Evolutionary conservation across 1,139 yeast species (phyloP), one percentile per base, ranked within the genome.

Genomic region (Hansenula lynferdii): DNA sequence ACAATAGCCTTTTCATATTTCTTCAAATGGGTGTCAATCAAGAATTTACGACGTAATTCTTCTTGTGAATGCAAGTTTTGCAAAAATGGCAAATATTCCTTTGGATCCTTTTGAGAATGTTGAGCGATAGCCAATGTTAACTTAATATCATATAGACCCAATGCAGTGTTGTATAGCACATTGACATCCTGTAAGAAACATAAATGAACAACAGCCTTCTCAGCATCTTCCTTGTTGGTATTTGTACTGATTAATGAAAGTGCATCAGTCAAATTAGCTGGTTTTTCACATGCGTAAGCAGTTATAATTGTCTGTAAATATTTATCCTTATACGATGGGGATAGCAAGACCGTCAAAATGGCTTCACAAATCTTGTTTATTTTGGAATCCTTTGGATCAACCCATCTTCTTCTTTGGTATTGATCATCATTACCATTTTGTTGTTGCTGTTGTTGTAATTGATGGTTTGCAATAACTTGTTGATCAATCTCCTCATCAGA

Each of bases 51-150:
- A 42, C 96, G 75, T 37, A 78, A 62, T 16, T 77, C 80, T 1
- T 75, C 67, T 58, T 83, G 85, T 27, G 75, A 75, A 49, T 86
- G 85, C 41, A 94, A 68, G 39, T 78, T 74, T 54, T 89, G 96
- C 49, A 94, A 69, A 60, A 92, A 94, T 37, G 98, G 97, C 39
- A 94, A 65, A 54, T 92, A 94, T 60, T 94, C 99, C 56, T 90
- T 87, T 21, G 99, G 99, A 64, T 94, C 99, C 71, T 84, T 89
- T 61, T 92, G 97, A 0, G 97, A 89, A 56, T 89, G 92, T 59
- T 94, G 97, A 0, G 98, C 98, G 47, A 94, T 80, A 11, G 76
- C 71, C 42, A 94, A 69, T 0, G 98, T 77, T 49, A 90, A 66
- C 43, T 80, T 80, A 30, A 94, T 80, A 58, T 92, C 85, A 56